Percentiles rank a stretch among this genome's conserved stretches.
Conservation (phyloP, 2,329 filamentous ascomycete genomes). For the Celoporthe dispersa region DNA sequence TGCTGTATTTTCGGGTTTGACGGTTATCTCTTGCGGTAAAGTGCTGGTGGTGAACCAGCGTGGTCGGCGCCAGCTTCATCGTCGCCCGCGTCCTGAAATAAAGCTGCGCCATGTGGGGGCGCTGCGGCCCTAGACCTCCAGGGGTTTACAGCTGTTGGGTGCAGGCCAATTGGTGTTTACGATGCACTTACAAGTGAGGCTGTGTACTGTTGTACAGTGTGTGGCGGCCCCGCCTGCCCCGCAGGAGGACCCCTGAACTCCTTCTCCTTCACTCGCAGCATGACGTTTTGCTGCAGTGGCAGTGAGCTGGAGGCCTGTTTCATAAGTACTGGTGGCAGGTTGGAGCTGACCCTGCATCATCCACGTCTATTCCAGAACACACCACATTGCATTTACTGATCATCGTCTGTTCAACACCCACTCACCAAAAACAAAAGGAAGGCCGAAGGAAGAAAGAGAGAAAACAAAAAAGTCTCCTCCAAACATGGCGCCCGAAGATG, state of each 20-base stretch:
- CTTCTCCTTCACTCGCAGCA: slow-evolving; percentile 8
- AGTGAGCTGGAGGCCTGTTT: slow-evolving; percentile 24
- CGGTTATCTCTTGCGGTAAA: too few relatives aligned
- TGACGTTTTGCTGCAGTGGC: slow-evolving; percentile 21
- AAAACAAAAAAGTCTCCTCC: too few relatives aligned
- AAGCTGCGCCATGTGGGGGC: not conserved
- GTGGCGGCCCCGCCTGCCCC: slow-evolving; percentile 17
- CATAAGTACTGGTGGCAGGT: slow-evolving; percentile 7
- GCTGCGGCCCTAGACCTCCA: not conserved
- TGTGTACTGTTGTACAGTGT: not conserved
- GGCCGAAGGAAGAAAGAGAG: too few relatives aligned
- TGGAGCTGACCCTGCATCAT: slow-evolving; percentile 7
- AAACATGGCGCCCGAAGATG: slow-evolving; percentile 63
- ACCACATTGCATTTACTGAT: not conserved
- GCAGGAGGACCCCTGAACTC: slow-evolving; percentile 24
- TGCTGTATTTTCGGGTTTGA: too few relatives aligned
- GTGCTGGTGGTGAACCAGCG: not conserved
- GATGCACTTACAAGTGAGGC: not conserved
- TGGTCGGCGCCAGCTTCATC: not conserved
- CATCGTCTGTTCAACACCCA: too few relatives aligned
- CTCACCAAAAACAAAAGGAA: too few relatives aligned
- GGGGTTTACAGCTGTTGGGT: not conserved
- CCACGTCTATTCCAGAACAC: too few relatives aligned
- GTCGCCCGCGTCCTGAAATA: not conserved
- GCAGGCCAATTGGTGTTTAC: not conserved